Conservation (phyloP, 192 early-diverging fungal genomes). For the Rhizophagus prolifer region DNA sequence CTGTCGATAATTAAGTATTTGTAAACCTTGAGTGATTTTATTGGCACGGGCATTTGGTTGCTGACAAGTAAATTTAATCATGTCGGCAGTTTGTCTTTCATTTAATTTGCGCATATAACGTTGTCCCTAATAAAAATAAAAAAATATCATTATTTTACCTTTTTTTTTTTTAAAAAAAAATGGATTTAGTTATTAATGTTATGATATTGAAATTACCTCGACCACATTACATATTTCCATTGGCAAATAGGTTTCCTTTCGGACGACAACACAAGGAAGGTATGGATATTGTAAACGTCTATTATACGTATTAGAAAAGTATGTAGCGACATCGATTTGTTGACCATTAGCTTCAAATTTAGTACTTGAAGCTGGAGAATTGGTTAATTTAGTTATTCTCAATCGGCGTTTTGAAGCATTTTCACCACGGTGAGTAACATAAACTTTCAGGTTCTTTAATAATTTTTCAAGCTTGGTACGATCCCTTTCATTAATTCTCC, state of each 20-base stretch:
- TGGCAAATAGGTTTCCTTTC: slow-evolving; percentile 72
- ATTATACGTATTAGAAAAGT: slow-evolving; percentile 77
- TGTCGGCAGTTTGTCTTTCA: slow-evolving; percentile 87
- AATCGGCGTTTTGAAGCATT: slow-evolving; percentile 65
- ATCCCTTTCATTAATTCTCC: slow-evolving; percentile 47
- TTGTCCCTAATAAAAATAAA: slow-evolving; percentile 59
- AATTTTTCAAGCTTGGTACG: slow-evolving; percentile 48
- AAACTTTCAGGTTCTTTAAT: slow-evolving; percentile 54
- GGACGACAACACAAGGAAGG: slow-evolving; percentile 79
- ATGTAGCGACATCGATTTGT: slow-evolving; percentile 64
- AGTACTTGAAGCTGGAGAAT: slow-evolving; percentile 62
- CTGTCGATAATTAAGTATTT: slow-evolving; percentile 59
- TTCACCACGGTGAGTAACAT: slow-evolving; percentile 62
- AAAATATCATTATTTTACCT: too few species aligned
- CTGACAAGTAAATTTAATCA: slow-evolving; percentile 93
- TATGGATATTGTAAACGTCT: slow-evolving; percentile 69
- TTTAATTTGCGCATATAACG: slow-evolving; percentile 13
- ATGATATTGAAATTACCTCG: slow-evolving; percentile 15
- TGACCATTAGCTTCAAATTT: slow-evolving; percentile 66
- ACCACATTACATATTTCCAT: slow-evolving; percentile 89
- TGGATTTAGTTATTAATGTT: too few species aligned
- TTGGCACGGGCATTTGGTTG: slow-evolving; percentile 78
- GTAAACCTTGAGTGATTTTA: slow-evolving; percentile 75
- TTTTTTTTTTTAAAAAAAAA: too few species aligned
- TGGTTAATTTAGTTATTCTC: slow-evolving; percentile 67